These are phyloP conservation scores for Stephania japonica DNA, from an alignment of 164 flowering plant genomes.

Conservation along the genomic window DNA sequence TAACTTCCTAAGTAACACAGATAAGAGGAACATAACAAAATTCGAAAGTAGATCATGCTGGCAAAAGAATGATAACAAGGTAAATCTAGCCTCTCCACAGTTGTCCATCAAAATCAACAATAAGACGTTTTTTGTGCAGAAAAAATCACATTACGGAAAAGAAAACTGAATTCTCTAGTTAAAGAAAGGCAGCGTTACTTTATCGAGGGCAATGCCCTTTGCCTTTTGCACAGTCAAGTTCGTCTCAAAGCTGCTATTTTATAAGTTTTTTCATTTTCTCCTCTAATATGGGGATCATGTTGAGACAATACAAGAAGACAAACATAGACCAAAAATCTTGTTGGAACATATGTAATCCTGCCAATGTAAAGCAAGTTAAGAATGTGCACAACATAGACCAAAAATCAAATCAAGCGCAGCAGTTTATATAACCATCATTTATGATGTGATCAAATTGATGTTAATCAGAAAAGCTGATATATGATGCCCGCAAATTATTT, in stretches of 20 bases:
- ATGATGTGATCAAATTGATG: too few relatives aligned
- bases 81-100: not conserved
- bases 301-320: too few relatives aligned
- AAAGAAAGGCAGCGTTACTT: constrained; percentile 37
- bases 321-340: too few relatives aligned
- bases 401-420: too few relatives aligned
- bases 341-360: too few relatives aligned
- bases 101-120: not conserved
- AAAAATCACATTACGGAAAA: not conserved
- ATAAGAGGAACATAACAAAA: not conserved
- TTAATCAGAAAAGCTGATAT: too few relatives aligned
- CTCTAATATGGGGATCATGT: too few relatives aligned
- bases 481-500: too few relatives aligned
- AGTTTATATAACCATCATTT: too few relatives aligned
- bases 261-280: too few relatives aligned
- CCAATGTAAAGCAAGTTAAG: too few relatives aligned
- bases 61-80: not conserved
- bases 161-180: not conserved
- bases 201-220: constrained; percentile 63
- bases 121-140: not conserved
- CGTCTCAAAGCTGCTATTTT: constrained; percentile 26
- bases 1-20: not conserved
- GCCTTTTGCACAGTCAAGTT: constrained; percentile 51
- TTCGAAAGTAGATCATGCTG: not conserved
- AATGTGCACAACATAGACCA: too few relatives aligned